Conservation (phyloP, 78 protist genomes). For the Emiliania huxleyi region DNA sequence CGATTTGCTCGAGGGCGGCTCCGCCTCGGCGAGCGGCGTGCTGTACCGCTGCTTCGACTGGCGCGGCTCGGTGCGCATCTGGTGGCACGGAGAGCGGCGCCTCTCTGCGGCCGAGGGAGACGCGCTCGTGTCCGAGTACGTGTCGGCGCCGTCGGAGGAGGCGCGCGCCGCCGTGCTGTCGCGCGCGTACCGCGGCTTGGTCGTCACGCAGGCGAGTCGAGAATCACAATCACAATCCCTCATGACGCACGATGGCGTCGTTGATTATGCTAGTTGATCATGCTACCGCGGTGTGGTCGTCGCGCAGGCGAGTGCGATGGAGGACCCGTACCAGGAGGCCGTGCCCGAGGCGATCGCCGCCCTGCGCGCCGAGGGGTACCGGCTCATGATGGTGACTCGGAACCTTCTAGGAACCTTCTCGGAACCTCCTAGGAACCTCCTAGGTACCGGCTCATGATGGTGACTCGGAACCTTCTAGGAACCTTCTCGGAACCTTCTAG, state of each 20-base stretch:
- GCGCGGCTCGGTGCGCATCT: neutral
- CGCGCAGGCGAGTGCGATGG: neutral
- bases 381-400: neutral
- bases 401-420: too few relatives aligned
- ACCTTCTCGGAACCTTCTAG: too few relatives aligned
- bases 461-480: too few relatives aligned
- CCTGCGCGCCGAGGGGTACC: neutral
- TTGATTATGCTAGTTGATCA: too few relatives aligned
- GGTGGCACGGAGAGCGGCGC: neutral
- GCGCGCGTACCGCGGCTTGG: too few relatives aligned
- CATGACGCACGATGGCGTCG: too few relatives aligned
- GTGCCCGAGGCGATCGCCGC: neutral
- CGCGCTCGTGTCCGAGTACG: neutral
- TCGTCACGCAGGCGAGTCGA: too few relatives aligned
- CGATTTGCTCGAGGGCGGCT: neutral
- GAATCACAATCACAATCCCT: too few relatives aligned
- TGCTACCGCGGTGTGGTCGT: neutral
- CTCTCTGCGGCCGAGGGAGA: neutral
- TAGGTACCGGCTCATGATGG: neutral
- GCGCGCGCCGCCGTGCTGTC: too few relatives aligned
- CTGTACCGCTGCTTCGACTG: neutral
- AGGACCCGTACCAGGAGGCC: neutral
- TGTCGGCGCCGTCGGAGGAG: too few relatives aligned
- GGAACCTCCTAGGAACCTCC: too few relatives aligned
- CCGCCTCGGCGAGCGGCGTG: neutral